A percentile compares a stretch with the other conserved stretches of the same genome.
Evolutionary conservation across 129 eudicot species (phyloP).

Genomic region (Escallonia rubra): DNA sequence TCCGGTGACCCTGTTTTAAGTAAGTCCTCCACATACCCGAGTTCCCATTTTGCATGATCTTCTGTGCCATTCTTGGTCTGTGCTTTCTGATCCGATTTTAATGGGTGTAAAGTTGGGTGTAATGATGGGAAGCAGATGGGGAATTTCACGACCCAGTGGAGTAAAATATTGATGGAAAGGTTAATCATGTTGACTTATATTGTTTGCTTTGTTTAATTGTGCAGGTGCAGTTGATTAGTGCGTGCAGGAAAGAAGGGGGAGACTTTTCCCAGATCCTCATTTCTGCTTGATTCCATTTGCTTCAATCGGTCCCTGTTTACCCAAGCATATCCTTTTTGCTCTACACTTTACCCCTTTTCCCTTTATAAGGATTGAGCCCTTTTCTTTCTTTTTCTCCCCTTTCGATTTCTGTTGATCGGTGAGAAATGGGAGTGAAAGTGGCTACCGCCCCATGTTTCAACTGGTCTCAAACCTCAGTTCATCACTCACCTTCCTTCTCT

Average conservation of each 20-base stretch:
- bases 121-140: constrained; percentile 7
- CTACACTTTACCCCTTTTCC: background rate
- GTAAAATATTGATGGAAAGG: background rate
- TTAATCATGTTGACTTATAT: constrained; percentile 7
- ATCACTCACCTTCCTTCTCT: constrained; percentile 52
- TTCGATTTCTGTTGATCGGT: background rate
- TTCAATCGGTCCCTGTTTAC: too few species aligned
- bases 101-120: constrained; percentile 23
- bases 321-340: background rate
- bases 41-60: background rate
- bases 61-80: constrained; percentile 11
- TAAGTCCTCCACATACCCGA: too few species aligned
- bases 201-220: background rate
- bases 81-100: constrained; percentile 45
- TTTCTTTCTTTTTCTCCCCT: constrained; percentile 1
- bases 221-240: constrained; percentile 8
- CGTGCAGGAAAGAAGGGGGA: background rate
- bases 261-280: constrained; percentile 6
- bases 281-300: background rate
- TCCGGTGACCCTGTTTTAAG: background rate
- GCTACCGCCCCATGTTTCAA: constrained; percentile 33
- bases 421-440: constrained; percentile 52
- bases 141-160: background rate
- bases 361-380: background rate
- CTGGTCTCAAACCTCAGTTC: constrained; percentile 43